A percentile compares a stretch with the other conserved stretches of the same genome.
Evolutionary conservation across 345 rosid genomes (phyloP).

Genomic region (Salix udensis): DNA sequence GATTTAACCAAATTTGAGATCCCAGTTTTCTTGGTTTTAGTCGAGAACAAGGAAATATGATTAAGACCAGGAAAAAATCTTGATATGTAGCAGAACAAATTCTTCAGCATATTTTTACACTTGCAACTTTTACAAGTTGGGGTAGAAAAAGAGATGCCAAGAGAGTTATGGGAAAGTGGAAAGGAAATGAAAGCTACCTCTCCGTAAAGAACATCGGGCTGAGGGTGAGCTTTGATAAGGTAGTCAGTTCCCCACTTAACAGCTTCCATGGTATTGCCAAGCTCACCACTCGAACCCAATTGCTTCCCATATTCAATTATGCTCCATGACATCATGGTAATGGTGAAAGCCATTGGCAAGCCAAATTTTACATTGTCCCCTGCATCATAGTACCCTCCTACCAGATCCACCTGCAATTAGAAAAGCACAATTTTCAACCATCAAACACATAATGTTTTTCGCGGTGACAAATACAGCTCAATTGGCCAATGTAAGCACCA

Average conservation of each 20-base stretch:
- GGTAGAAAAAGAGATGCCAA: not conserved
- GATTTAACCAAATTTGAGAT: not conserved
- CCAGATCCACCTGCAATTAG: conserved; percentile 79
- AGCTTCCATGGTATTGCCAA: conserved; percentile 79
- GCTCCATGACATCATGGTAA: conserved; percentile 99
- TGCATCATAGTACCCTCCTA: conserved; percentile 97
- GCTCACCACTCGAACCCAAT: conserved; percentile 70
- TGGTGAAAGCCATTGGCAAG: conserved; percentile 94
- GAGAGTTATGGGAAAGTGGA: not conserved
- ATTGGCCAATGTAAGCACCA: not conserved
- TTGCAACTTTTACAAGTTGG: not conserved
- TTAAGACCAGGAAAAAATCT: not conserved
- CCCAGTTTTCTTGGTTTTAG: not conserved
- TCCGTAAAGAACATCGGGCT: conserved; percentile 88
- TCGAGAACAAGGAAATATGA: too few species aligned
- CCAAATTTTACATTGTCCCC: conserved; percentile 99
- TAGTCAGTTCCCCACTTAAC: conserved; percentile 97
- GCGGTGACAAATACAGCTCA: not conserved
- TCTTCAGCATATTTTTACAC: not conserved
- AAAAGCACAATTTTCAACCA: not conserved
- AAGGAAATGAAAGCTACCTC: conserved; percentile 45
- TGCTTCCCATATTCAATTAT: conserved; percentile 84
- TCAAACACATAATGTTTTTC: not conserved
- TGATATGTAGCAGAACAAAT: not conserved
- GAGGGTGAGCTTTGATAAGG: conserved; percentile 93